These are phyloP conservation scores for Starmerella gropengiesseri DNA, from an alignment of 805 yeast genomes.

Conservation along the genomic window DNA sequence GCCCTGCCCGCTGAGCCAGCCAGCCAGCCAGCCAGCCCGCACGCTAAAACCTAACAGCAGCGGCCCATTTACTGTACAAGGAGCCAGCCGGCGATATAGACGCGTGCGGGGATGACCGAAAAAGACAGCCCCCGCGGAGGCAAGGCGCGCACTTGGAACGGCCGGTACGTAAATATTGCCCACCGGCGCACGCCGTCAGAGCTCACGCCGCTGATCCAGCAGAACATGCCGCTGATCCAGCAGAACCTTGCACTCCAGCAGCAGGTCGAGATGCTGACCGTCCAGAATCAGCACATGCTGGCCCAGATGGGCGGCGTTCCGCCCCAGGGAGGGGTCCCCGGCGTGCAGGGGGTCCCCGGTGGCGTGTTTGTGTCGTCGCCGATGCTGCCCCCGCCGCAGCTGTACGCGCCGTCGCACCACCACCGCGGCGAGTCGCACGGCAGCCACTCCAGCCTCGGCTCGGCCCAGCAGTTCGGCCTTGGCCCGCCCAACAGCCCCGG, in stretches of 20 bases:
- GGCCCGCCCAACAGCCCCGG: constrained; percentile 6
- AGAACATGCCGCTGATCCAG: too few relatives aligned
- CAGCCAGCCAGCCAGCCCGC: not conserved
- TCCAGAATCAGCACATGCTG: constrained; percentile 78
- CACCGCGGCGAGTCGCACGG: constrained; percentile 10
- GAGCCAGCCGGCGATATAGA: not conserved
- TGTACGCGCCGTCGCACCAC: constrained; percentile 6
- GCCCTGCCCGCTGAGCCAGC: not conserved
- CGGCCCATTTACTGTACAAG: not conserved
- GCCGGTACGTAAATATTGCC: constrained; percentile 73
- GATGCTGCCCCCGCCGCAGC: constrained; percentile 19
- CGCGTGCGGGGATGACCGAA: constrained; percentile 9
- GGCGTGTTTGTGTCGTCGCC: constrained; percentile 10
- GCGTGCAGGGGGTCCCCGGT: constrained; percentile 4
- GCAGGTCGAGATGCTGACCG: constrained; percentile 83
- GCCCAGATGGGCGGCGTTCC: constrained; percentile 5
- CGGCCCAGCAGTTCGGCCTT: constrained; percentile 4
- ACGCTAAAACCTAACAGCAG: too few relatives aligned
- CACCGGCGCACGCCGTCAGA: constrained; percentile 95
- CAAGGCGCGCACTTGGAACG: constrained; percentile 23
- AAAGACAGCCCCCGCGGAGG: constrained; percentile 14
- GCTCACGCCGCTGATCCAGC: constrained; percentile 84
- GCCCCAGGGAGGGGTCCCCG: not conserved
- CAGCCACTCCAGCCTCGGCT: constrained; percentile 7
- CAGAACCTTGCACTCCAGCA: constrained; percentile 82